These are phyloP conservation scores for Eucalyptus lansdowneana DNA, from an alignment of 345 rosid species.

Conservation along the genomic window DNA sequence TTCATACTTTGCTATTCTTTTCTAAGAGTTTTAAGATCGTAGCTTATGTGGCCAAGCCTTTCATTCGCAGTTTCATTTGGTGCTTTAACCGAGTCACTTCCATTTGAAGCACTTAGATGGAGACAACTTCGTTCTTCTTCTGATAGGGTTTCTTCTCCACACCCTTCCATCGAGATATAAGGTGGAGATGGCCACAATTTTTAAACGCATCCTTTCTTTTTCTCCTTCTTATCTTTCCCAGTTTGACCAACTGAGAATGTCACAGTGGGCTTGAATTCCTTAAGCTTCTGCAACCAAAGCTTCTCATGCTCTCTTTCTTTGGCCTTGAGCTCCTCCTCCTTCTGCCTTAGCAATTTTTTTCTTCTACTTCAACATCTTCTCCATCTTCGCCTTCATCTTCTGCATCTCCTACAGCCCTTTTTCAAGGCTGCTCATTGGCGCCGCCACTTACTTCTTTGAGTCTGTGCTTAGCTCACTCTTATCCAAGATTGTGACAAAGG, in stretches of 20 bases:
- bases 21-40: constrained; percentile 17
- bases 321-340: constrained; percentile 47
- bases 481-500: not conserved
- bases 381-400: constrained; percentile 23
- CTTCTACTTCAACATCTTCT: constrained; percentile 56
- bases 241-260: constrained; percentile 36
- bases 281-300: constrained; percentile 40
- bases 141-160: not conserved
- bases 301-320: constrained; percentile 57
- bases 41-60: constrained; percentile 82
- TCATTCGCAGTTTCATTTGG: constrained; percentile 40
- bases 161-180: constrained; percentile 72
- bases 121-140: not conserved
- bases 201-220: constrained; percentile 29
- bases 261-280: constrained; percentile 73
- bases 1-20: constrained; percentile 64
- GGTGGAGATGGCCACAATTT: constrained; percentile 69
- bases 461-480: constrained; percentile 10
- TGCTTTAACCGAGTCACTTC: constrained; percentile 38
- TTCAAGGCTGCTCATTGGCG: constrained; percentile 51
- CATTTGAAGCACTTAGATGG: not conserved
- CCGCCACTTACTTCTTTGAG: constrained; percentile 5
- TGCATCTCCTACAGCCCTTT: constrained; percentile 46
- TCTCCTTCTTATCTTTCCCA: constrained; percentile 49
- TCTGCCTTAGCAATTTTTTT: constrained; percentile 57